Conservation (phyloP, 2,329 filamentous ascomycete genomes). For the Mycosphaerella arachidis region DNA sequence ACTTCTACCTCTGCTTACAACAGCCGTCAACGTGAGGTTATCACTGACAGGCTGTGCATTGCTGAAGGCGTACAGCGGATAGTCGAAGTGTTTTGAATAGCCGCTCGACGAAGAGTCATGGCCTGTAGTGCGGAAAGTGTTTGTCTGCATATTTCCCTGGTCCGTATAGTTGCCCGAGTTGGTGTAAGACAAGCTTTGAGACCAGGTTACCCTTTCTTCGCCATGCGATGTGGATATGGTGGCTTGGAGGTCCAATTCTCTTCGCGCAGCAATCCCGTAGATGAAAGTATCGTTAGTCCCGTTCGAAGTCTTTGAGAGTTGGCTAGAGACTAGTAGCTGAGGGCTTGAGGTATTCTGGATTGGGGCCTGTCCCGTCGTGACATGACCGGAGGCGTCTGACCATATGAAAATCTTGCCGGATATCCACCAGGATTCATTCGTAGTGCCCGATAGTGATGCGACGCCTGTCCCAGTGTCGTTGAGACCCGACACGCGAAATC, state of each 20-base stretch:
- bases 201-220: conserved; percentile 48
- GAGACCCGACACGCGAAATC: conserved; percentile 63
- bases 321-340: conserved; percentile 49
- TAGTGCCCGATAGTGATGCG: conserved; percentile 50
- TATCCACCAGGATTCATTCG: conserved; percentile 68
- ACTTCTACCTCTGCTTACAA: conserved; percentile 48
- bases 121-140: conserved; percentile 50
- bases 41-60: conserved; percentile 43
- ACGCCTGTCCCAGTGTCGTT: conserved; percentile 50
- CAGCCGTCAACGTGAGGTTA: conserved; percentile 44
- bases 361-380: conserved; percentile 49
- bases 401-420: conserved; percentile 80
- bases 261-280: conserved; percentile 55
- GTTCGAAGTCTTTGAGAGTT: conserved; percentile 43
- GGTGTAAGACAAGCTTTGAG: conserved; percentile 53
- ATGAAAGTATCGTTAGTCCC: conserved; percentile 52
- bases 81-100: conserved; percentile 49
- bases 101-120: conserved; percentile 37
- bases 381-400: conserved; percentile 50
- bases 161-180: conserved; percentile 54
- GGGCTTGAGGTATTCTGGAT: conserved; percentile 41
- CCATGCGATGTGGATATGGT: conserved; percentile 49
- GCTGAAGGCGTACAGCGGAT: conserved; percentile 58
- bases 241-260: conserved; percentile 53
- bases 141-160: conserved; percentile 52